phyloP scores from a whole-genome alignment of 352 stramenopile species.

The Globisporangium emineosum region DNA sequence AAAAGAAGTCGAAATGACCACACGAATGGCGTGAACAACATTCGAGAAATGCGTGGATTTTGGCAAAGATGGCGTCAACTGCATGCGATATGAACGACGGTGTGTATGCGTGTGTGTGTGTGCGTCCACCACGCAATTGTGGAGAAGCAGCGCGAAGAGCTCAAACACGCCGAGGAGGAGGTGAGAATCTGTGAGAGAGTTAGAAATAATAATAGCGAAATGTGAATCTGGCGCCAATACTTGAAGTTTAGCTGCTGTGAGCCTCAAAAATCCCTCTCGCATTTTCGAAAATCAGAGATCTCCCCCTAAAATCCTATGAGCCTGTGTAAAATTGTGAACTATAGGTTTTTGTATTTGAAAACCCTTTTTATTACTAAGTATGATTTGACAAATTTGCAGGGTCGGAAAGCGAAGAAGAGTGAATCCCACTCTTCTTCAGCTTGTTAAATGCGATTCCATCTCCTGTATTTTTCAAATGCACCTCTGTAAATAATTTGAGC shows the following conservation, averaged over 20 bases:
- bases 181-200: too few species aligned
- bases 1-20: constrained; percentile 1
- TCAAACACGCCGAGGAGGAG: not conserved
- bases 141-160: not conserved
- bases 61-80: not conserved
- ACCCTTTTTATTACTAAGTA: not conserved
- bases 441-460: not conserved
- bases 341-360: not conserved
- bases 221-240: not conserved
- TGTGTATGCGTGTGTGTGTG: not conserved
- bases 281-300: not conserved
- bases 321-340: not conserved
- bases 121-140: not conserved
- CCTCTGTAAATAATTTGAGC: too few species aligned
- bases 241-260: not conserved
- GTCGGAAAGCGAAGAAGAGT: too few species aligned
- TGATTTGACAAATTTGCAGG: not conserved
- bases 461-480: too few species aligned
- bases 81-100: not conserved
- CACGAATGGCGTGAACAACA: not conserved
- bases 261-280: too few species aligned
- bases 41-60: not conserved
- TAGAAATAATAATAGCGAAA: too few species aligned
- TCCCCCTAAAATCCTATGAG: not conserved
- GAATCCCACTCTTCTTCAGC: not conserved